These are phyloP conservation scores for Lentinula raphanica DNA, from an alignment of 768 basidiomycete species.

Conservation along the genomic window DNA sequence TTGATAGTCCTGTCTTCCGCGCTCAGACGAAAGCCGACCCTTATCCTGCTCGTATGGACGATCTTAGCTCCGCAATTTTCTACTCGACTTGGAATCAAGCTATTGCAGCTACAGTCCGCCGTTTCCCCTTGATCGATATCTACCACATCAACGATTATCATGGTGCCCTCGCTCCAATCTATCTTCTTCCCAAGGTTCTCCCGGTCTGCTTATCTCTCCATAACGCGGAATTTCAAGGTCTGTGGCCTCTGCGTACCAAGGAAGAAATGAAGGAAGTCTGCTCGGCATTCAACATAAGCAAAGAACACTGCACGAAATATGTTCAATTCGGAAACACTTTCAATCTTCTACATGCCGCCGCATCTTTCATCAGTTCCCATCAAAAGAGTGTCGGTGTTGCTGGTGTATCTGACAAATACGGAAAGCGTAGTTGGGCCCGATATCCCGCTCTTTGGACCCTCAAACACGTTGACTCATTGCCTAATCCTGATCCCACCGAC, in stretches of 20 bases:
- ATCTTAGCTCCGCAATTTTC: constrained; percentile 93
- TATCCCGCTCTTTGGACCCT: constrained; percentile 96
- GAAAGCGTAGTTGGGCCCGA: constrained; percentile 94
- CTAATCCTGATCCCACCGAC: constrained; percentile 93
- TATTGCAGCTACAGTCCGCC: constrained; percentile 86
- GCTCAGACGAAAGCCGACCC: constrained; percentile 95
- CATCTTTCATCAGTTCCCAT: constrained; percentile 87
- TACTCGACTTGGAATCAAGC: constrained; percentile 99
- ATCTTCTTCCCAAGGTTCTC: constrained; percentile 86
- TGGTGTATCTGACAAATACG: constrained; percentile 97
- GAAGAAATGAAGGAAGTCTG: constrained; percentile 99
- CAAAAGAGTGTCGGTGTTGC: constrained; percentile 93
- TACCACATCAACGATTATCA: constrained; percentile 98
- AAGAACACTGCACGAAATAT: constrained; percentile 94
- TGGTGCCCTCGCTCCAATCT: constrained; percentile 86
- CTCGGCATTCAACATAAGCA: constrained; percentile 96
- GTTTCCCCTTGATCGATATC: constrained; percentile 83
- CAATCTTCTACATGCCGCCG: constrained; percentile 90
- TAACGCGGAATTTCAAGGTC: constrained; percentile 96
- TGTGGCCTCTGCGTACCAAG: constrained; percentile 94
- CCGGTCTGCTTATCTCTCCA: constrained; percentile 90
- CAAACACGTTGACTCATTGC: constrained; percentile 91
- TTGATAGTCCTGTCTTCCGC: constrained; percentile 94
- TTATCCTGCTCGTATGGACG: constrained; percentile 96
- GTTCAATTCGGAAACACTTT: constrained; percentile 98